These are phyloP conservation scores for Perkinsus olseni DNA, from an alignment of 169 alveolate species.

Conservation along the genomic window DNA sequence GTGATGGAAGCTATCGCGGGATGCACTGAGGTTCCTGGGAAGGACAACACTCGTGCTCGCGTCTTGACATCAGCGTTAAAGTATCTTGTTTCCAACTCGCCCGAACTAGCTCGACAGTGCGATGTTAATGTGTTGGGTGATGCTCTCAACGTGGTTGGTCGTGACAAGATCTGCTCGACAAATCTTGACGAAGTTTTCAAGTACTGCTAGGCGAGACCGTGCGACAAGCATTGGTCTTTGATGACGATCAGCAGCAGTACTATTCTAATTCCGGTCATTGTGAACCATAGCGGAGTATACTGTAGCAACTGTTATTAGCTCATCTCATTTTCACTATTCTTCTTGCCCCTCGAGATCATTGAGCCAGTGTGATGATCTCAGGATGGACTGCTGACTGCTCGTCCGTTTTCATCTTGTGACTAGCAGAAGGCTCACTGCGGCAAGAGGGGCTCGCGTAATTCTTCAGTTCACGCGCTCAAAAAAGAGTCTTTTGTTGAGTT, in stretches of 20 bases:
- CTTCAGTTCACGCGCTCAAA: not conserved
- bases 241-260: no score
- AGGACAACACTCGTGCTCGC: not conserved
- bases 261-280: no score
- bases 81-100: not conserved
- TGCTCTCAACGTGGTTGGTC: not conserved
- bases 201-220: not conserved
- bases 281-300: no score
- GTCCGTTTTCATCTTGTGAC: no score
- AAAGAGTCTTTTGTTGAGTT: not conserved
- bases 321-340: no score
- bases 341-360: no score
- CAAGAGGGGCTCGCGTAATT: not conserved
- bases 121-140: not conserved
- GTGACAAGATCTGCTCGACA: not conserved
- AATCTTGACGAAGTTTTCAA: not conserved
- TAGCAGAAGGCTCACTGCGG: not conserved
- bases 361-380: no score
- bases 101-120: not conserved
- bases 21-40: not conserved
- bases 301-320: no score
- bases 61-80: not conserved
- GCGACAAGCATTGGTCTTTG: no score
- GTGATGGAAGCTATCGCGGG: not conserved
- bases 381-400: no score